Evolutionary conservation across 257 asterid species (phyloP).

Genomic region (Solanum ossicruentum): DNA sequence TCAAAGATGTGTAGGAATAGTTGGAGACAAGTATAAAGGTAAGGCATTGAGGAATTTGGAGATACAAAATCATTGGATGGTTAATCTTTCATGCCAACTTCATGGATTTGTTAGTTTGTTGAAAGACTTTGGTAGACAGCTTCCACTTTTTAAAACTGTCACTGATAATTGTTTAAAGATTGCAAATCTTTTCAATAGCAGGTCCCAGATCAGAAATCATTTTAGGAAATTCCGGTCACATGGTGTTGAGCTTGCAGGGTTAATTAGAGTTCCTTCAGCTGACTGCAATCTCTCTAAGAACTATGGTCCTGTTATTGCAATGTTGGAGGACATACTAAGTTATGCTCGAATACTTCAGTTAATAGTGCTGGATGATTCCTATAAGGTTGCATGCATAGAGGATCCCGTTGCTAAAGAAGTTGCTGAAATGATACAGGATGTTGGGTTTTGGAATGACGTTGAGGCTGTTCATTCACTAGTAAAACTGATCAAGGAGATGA

Average conservation of each 20-base stretch:
- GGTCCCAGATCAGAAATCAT: constrained; percentile 47
- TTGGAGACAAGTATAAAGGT: constrained; percentile 63
- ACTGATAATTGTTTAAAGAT: constrained; percentile 51
- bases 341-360: constrained; percentile 45
- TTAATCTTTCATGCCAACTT: constrained; percentile 61
- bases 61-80: constrained; percentile 66
- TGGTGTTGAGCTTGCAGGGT: constrained; percentile 35
- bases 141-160: constrained; percentile 47
- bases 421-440: constrained; percentile 41
- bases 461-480: constrained; percentile 61
- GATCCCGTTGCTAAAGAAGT: constrained; percentile 42
- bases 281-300: constrained; percentile 33
- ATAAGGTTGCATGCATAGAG: constrained; percentile 35
- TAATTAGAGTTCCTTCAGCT: constrained; percentile 48
- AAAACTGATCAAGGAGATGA: constrained; percentile 49
- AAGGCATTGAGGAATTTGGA: constrained; percentile 65
- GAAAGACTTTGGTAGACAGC: constrained; percentile 61
- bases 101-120: constrained; percentile 58
- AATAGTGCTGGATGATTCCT: constrained; percentile 52
- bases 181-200: constrained; percentile 46
- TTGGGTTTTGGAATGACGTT: constrained; percentile 56
- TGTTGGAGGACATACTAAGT: constrained; percentile 65
- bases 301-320: constrained; percentile 26
- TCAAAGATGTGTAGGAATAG: constrained; percentile 58
- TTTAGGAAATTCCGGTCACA: constrained; percentile 46